Percentiles rank a stretch among this genome's conserved stretches.
These are phyloP conservation scores for Ogataea paraovalis DNA, from an alignment of 805 yeast genomes.

Conservation along the genomic window DNA sequence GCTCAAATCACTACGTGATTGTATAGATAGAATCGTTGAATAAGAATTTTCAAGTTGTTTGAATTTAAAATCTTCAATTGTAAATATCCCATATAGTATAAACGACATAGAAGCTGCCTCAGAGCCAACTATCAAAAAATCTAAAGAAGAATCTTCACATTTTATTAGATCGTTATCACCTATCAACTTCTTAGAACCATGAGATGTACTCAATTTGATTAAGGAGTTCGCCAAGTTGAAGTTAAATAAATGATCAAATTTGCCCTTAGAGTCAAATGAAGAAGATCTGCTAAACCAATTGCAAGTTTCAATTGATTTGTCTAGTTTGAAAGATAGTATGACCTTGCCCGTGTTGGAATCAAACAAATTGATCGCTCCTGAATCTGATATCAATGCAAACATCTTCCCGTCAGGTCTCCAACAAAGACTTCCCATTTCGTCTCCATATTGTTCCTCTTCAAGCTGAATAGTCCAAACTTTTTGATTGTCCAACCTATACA, in stretches of 20 bases:
- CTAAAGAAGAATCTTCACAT: constrained; percentile 23
- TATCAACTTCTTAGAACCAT: constrained; percentile 17
- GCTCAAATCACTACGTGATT: constrained; percentile 19
- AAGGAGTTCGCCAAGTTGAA: constrained; percentile 23
- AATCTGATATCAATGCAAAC: constrained; percentile 24
- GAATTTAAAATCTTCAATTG: constrained; percentile 24
- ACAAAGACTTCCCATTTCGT: constrained; percentile 14
- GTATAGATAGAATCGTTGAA: constrained; percentile 14
- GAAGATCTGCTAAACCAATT: constrained; percentile 21
- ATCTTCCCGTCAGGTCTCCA: constrained; percentile 33
- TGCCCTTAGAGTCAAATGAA: constrained; percentile 7
- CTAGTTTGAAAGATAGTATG: constrained; percentile 17
- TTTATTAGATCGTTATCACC: constrained; percentile 20
- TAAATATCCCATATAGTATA: constrained; percentile 33
- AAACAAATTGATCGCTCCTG: constrained; percentile 23
- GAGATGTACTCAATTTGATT: constrained; percentile 23
- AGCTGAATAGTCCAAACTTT: constrained; percentile 30
- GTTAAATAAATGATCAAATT: constrained; percentile 18
- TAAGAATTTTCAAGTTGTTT: constrained; percentile 13
- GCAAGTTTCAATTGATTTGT: constrained; percentile 12
- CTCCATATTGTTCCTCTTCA: constrained; percentile 14
- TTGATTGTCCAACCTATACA: constrained; percentile 30
- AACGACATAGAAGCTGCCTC: constrained; percentile 21
- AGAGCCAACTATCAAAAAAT: constrained; percentile 27
- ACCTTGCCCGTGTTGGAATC: constrained; percentile 29